These are phyloP conservation scores for Malus hybrid DNA, from an alignment of 331 rosid genomes.

Conservation along the genomic window DNA sequence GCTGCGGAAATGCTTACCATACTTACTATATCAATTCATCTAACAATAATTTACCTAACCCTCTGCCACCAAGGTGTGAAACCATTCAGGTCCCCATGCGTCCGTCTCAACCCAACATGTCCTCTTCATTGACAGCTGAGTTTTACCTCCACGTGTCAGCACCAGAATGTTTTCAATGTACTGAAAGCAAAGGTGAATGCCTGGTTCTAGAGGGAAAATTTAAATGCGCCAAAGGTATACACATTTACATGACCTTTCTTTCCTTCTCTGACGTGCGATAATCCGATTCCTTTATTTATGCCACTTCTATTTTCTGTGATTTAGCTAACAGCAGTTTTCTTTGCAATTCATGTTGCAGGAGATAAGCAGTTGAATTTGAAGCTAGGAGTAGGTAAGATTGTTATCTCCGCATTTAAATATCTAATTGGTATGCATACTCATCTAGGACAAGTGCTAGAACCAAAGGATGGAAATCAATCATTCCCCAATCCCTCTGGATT, in stretches of 20 bases:
- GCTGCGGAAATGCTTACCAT: neutral
- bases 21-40: rapidly evolving
- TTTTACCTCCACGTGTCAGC: rapidly evolving
- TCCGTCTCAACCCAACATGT: neutral
- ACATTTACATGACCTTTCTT: neutral
- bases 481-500: neutral
- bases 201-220: neutral
- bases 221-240: conserved; percentile 11
- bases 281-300: neutral
- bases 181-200: neutral
- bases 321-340: neutral
- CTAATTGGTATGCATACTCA: neutral
- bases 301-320: neutral
- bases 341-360: neutral
- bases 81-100: neutral
- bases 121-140: neutral
- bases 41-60: rapidly evolving
- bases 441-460: neutral
- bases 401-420: neutral
- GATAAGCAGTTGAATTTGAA: neutral
- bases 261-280: no score
- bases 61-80: neutral
- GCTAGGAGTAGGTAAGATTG: conserved; percentile 12
- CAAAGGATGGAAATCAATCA: neutral
- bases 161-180: neutral